Evolutionary conservation across 2,329 filamentous ascomycete genomes (phyloP).

Genomic region (Xylaria hypoxylon): DNA sequence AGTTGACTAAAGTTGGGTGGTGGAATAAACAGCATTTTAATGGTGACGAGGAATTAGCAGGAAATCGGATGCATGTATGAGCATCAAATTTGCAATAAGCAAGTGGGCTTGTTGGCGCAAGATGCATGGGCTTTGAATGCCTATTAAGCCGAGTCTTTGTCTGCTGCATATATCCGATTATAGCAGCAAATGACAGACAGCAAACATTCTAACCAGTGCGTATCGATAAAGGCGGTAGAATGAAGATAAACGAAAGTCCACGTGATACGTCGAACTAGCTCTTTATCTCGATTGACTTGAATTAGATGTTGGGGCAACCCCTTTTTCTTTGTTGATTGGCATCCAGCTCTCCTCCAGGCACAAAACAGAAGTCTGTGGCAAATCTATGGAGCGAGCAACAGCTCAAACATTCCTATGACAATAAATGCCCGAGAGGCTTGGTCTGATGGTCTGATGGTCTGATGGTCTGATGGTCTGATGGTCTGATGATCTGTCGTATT

Average conservation of each 20-base stretch:
- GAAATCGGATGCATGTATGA: background rate
- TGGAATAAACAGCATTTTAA: background rate
- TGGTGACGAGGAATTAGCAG: background rate
- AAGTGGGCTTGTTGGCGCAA: slow-evolving; percentile 12
- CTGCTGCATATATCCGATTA: slow-evolving; percentile 34
- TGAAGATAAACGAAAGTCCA: slow-evolving; percentile 36
- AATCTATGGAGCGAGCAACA: slow-evolving; percentile 2
- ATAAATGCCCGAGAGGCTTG: background rate
- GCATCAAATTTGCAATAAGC: slow-evolving; percentile 16
- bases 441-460: background rate
- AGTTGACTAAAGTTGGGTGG: background rate
- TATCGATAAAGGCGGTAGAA: slow-evolving; percentile 36
- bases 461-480: background rate
- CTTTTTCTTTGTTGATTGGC: slow-evolving; percentile 12
- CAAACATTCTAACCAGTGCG: slow-evolving; percentile 29
- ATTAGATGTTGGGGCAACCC: background rate
- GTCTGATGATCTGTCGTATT: background rate
- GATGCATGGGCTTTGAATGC: background rate
- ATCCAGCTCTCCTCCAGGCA: background rate
- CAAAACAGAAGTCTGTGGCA: background rate
- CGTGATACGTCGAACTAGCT: slow-evolving; percentile 40
- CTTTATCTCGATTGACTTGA: background rate
- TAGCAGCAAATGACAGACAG: slow-evolving; percentile 35
- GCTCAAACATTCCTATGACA: background rate
- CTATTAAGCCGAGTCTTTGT: background rate